A percentile compares a stretch with the other conserved stretches of the same genome.
Conservation (phyloP, 106 monocot species). For the Dactylorhiza incarnata region DNA sequence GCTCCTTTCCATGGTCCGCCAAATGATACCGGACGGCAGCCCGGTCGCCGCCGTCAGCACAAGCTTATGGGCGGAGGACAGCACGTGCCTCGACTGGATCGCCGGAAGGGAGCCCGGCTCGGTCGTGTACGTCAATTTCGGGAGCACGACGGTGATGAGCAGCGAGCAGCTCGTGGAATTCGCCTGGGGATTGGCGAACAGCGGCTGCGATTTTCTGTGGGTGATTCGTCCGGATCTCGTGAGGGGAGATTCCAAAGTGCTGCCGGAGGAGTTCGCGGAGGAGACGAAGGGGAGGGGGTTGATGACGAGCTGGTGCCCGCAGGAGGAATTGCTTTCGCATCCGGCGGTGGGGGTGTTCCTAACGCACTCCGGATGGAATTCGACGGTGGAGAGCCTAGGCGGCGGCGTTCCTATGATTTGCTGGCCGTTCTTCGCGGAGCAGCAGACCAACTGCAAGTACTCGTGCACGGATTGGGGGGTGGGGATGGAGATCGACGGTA, state of each 20-base stretch:
- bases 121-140: constrained; percentile 3
- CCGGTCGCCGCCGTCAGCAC: background rate
- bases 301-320: background rate
- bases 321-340: background rate
- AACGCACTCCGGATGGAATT: constrained; percentile 3
- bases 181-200: constrained; percentile 2
- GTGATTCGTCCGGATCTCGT: constrained; percentile 1
- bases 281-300: background rate
- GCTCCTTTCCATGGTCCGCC: background rate
- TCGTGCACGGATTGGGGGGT: constrained; percentile 38
- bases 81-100: background rate
- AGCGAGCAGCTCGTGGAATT: constrained; percentile 2
- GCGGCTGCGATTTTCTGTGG: background rate
- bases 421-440: constrained; percentile 24
- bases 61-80: constrained; percentile 2
- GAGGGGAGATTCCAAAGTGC: background rate
- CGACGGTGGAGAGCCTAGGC: background rate
- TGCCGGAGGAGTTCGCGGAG: background rate
- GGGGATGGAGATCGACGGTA: constrained; percentile 39
- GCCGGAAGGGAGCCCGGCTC: background rate
- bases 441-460: constrained; percentile 42
- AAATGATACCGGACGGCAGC: background rate
- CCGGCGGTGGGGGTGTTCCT: background rate
- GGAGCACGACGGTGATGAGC: constrained; percentile 7
- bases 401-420: constrained; percentile 5